Evolutionary conservation across 768 basidiomycete genomes (phyloP).

Genomic region (Mycena haematopus): DNA sequence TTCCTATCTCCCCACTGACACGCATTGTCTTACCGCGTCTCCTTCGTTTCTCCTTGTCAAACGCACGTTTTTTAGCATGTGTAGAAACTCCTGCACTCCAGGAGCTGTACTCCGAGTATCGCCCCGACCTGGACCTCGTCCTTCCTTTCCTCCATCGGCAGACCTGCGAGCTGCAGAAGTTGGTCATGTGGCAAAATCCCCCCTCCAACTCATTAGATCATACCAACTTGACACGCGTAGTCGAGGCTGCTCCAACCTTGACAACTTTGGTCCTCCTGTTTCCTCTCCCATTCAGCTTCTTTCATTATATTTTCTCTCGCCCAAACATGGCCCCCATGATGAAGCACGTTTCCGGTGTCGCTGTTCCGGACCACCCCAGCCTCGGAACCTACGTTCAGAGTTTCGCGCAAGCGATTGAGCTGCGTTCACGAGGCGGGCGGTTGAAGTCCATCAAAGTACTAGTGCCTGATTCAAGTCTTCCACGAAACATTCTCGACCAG

Average conservation of each 20-base stretch:
- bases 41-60: conserved; percentile 6
- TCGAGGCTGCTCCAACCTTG: not conserved
- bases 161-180: not conserved
- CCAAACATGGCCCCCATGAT: not conserved
- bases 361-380: no score
- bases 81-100: conserved; percentile 10
- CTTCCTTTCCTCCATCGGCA: conserved; percentile 2
- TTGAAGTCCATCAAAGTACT: not conserved
- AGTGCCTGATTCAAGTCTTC: no score
- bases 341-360: not conserved
- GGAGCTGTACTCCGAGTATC: not conserved
- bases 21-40: not conserved
- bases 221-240: not conserved
- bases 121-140: not conserved
- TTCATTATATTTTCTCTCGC: not conserved
- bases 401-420: not conserved
- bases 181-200: not conserved
- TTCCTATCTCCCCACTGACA: not conserved
- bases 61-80: not conserved
- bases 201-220: not conserved
- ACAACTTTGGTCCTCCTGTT: not conserved
- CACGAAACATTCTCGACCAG: no score
- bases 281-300: not conserved
- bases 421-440: not conserved
- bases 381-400: not conserved